These are phyloP conservation scores for Candida freyschussii DNA, from an alignment of 1,139 yeast genomes.

Conservation along the genomic window DNA sequence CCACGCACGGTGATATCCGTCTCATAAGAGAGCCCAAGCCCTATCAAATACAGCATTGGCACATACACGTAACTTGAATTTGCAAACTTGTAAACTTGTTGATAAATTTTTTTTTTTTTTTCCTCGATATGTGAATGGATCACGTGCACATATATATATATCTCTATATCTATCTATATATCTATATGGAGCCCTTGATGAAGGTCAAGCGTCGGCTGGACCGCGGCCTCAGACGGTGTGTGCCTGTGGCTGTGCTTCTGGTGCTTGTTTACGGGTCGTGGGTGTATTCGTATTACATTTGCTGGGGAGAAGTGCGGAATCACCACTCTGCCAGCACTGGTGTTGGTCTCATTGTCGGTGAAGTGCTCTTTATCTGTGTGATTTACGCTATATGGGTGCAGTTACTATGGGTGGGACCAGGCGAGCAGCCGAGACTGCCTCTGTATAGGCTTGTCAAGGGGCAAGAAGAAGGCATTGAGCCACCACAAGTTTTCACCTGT, in stretches of 20 bases:
- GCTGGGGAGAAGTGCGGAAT: conserved; percentile 20
- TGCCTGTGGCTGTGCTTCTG: conserved; percentile 4
- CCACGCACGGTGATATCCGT: conserved; percentile 94
- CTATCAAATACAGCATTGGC: conserved; percentile 86
- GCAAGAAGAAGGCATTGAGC: conserved; percentile 21
- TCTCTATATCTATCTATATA: too few relatives aligned
- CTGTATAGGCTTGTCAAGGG: conserved; percentile 26
- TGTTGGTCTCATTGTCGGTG: conserved; percentile 29
- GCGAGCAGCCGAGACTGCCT: conserved; percentile 26
- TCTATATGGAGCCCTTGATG: too few relatives aligned
- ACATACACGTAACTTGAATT: too few relatives aligned
- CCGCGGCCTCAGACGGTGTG: too few relatives aligned
- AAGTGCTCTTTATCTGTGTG: conserved; percentile 21
- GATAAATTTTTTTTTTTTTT: too few relatives aligned
- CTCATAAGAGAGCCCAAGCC: conserved; percentile 86
- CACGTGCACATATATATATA: too few relatives aligned
- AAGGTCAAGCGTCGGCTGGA: too few relatives aligned
- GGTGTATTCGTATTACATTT: conserved; percentile 21
- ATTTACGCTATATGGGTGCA: conserved; percentile 26
- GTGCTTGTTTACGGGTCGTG: conserved; percentile 19
- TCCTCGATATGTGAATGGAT: too few relatives aligned
- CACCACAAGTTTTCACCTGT: conserved; percentile 52
- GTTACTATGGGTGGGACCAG: conserved; percentile 28
- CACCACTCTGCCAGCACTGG: conserved; percentile 24
- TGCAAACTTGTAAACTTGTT: too few relatives aligned